A percentile compares a stretch with the other conserved stretches of the same genome.
These are phyloP conservation scores for Cladosporium sphaerospermum DNA, from an alignment of 2,329 filamentous ascomycete genomes.

Conservation along the genomic window DNA sequence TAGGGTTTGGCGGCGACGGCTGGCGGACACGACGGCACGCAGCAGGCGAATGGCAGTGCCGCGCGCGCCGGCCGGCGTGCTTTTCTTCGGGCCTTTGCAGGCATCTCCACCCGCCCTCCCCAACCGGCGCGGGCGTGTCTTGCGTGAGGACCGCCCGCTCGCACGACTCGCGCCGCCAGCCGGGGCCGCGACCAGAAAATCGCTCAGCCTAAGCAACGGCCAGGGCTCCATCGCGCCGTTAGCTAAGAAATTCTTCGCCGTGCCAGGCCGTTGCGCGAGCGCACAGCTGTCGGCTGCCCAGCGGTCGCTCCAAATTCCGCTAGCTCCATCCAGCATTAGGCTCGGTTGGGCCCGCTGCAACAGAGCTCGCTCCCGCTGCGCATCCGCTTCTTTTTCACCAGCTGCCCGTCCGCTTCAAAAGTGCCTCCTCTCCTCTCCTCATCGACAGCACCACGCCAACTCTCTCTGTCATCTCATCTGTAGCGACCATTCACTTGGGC, in stretches of 20 bases:
- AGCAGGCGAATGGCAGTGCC: not conserved
- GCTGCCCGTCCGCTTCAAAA: conserved; percentile 12
- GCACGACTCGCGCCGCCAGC: conserved; percentile 11
- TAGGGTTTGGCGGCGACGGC: not conserved
- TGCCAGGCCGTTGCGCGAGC: conserved; percentile 7
- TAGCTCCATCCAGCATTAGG: not conserved
- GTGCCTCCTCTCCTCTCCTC: conserved; percentile 12
- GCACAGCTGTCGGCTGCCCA: not conserved
- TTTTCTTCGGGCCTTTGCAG: conserved; percentile 8
- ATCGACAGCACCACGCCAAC: conserved; percentile 9
- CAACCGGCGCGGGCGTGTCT: conserved; percentile 10
- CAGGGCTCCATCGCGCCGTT: conserved; percentile 11
- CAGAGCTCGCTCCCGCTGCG: not conserved
- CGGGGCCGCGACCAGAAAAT: conserved; percentile 13
- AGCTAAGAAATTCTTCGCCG: conserved; percentile 12
- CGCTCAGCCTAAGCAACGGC: conserved; percentile 7
- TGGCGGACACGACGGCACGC: conserved; percentile 1
- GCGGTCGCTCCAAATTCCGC: conserved; percentile 9
- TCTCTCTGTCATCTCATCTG: conserved; percentile 6
- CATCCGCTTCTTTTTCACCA: conserved; percentile 9
- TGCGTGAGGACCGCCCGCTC: conserved; percentile 8
- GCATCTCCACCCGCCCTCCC: conserved; percentile 5
- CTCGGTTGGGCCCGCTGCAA: conserved; percentile 1
- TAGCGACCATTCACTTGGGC: conserved; percentile 28
- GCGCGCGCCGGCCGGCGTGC: not conserved